Conservation (phyloP, 768 basidiomycete genomes). For the Lentinus brumalis region DNA sequence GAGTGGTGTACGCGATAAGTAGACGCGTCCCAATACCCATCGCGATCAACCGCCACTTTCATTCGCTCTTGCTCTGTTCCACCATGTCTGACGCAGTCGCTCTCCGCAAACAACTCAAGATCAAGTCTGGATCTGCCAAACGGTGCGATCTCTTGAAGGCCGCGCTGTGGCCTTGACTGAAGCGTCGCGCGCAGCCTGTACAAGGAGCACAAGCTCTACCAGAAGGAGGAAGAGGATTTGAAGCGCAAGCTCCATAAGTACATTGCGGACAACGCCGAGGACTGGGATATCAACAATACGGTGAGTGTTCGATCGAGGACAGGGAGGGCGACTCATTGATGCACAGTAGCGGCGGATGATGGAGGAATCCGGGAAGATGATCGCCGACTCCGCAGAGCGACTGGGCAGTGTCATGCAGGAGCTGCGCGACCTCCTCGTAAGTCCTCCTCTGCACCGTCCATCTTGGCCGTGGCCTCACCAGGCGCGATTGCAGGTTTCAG, state of each 20-base stretch:
- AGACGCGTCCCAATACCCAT: too few species aligned
- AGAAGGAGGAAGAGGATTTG: constrained; percentile 62
- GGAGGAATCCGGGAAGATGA: constrained; percentile 83
- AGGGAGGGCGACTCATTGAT: neutral
- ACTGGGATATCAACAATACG: constrained; percentile 77
- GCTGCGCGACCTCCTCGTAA: constrained; percentile 66
- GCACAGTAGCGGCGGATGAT: constrained; percentile 57
- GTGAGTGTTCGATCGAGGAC: constrained; percentile 40
- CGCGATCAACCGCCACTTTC: neutral
- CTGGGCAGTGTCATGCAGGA: constrained; percentile 65
- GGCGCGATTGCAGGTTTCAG: constrained; percentile 37
- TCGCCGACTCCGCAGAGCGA: constrained; percentile 62
- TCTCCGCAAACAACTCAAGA: constrained; percentile 69
- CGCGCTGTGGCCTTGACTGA: neutral
- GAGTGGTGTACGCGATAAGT: too few species aligned
- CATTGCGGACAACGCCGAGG: constrained; percentile 57
- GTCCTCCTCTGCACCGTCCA: constrained; percentile 33
- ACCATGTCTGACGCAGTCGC: constrained; percentile 53
- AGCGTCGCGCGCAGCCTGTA: constrained; percentile 27
- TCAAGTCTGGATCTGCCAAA: constrained; percentile 67
- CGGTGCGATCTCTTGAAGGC: constrained; percentile 47
- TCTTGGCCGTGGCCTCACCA: neutral
- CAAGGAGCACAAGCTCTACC: constrained; percentile 72
- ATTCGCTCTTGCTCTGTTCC: too few species aligned
- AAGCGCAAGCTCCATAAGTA: constrained; percentile 63